Base-by-base conservation (phyloP, 176 grass and related monocot species). In the Alopecurus myosuroides region DNA sequence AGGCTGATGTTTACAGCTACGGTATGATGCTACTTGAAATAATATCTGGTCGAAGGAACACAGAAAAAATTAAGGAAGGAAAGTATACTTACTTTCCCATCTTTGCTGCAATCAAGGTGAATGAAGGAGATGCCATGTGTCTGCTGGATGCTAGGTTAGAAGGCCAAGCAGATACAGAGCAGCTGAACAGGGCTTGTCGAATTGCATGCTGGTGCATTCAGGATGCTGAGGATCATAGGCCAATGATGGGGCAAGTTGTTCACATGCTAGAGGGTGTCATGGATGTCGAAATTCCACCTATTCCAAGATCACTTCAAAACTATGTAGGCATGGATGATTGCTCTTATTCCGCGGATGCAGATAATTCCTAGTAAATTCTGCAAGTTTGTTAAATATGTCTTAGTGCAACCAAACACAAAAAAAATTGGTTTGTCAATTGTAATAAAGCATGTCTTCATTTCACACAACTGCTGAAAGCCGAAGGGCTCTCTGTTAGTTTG, bases 151-250 rank as follows among this genome's bases (percentile, higher is more conserved):
- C 33, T n/a, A 23, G 11, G 66, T 15, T 86, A 49, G n/a, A 88
- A 37, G 82, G 81, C 0, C 49, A 77, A 74, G 86, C 77, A 42
- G 68, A 80, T 48, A 31, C 37, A 19, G 67, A 84, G 64, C 65
- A 91, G 80, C 53, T 91, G 34, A 29, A 58, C 14, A 77, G 30
- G 46, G 76, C 68, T 9, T 91, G 89, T 4, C 87, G 82, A 19
- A 73, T 87, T 33, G 89, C 90, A 10, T 86, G 82, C 39, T 88
- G 86, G 86, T 92, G 90, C 62, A 92, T 92, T 79, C 90, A 92
- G 58, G 90, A 88, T 20, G 33, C 29, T 19, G 76, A 85, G 79
- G 56, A 56, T 44, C 25, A 67, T 41, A 78, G 84, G 56, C 88
- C 84, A 28, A 63, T 52, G 42, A 90, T 86, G 84, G 49, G 84